Percentiles rank a stretch among this genome's conserved stretches.
Conservation (phyloP, 257 asterid species). For the Avicennia marina region DNA sequence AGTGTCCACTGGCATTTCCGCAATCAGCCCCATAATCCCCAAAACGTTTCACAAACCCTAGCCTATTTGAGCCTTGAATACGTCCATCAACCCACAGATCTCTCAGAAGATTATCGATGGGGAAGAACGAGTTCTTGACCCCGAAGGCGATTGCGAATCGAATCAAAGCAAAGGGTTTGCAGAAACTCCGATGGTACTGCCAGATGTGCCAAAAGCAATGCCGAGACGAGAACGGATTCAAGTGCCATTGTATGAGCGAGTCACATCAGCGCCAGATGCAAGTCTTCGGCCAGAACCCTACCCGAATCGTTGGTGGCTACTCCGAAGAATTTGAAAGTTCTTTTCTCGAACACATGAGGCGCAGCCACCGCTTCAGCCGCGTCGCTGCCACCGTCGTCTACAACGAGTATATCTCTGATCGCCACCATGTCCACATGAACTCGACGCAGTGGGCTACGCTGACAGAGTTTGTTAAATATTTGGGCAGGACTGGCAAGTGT, state of each 20-base stretch:
- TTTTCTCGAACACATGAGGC: slow-evolving; percentile 86
- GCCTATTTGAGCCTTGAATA: too few relatives aligned
- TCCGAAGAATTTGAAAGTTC: slow-evolving; percentile 67
- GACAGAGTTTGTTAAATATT: slow-evolving; percentile 79
- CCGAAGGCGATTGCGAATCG: slow-evolving; percentile 94
- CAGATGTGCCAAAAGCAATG: slow-evolving; percentile 98
- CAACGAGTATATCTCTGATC: slow-evolving; percentile 81
- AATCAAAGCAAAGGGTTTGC: slow-evolving; percentile 79
- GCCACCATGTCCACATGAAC: slow-evolving; percentile 85
- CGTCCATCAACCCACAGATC: too few relatives aligned
- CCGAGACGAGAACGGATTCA: slow-evolving; percentile 93
- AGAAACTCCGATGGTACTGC: slow-evolving; percentile 91
- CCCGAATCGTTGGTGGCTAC: slow-evolving; percentile 65
- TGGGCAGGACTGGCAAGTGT: slow-evolving; percentile 78
- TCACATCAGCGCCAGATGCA: slow-evolving; percentile 96
- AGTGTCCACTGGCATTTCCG: too few relatives aligned
- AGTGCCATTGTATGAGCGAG: slow-evolving; percentile 96
- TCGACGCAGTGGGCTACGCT: slow-evolving; percentile 91
- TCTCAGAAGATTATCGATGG: too few relatives aligned
- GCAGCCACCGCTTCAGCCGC: slow-evolving; percentile 88
- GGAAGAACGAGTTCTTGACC: slow-evolving; percentile 81
- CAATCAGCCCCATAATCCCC: too few relatives aligned
- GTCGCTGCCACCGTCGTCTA: slow-evolving; percentile 92
- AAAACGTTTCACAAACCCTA: too few relatives aligned
- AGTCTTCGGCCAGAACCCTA: slow-evolving; percentile 80